Conservation (phyloP, 441 rosid species). For the Capsella rubella region DNA sequence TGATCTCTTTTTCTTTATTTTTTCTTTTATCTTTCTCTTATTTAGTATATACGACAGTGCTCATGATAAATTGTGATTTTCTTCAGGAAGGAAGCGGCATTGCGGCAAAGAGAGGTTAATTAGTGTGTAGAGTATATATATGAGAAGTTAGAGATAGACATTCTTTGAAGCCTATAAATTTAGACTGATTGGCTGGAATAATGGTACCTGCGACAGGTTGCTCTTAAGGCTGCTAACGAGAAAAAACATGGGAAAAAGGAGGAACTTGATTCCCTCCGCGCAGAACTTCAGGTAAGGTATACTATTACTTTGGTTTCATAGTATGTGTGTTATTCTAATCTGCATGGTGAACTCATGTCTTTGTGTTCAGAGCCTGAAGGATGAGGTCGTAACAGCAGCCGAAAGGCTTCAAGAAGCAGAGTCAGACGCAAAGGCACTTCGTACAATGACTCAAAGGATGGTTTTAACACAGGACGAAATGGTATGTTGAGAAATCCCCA, state of each 20-base stretch:
- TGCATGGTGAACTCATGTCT: constrained; percentile 29
- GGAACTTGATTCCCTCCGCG: constrained; percentile 68
- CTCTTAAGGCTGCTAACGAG: constrained; percentile 82
- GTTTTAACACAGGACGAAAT: constrained; percentile 93
- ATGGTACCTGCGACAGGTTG: constrained; percentile 59
- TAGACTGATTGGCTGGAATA: constrained; percentile 2
- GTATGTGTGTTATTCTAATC: constrained; percentile 26
- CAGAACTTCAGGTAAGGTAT: constrained; percentile 72
- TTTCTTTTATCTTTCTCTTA: not conserved
- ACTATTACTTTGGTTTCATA: constrained; percentile 21
- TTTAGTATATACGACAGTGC: constrained; percentile 15
- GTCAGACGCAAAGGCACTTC: constrained; percentile 77
- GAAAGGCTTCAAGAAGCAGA: constrained; percentile 83
- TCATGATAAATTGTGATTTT: constrained; percentile 7
- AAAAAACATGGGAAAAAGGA: constrained; percentile 73
- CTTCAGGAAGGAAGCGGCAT: constrained; percentile 87
- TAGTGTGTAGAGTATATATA: constrained; percentile 29
- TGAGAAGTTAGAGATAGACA: too few relatives aligned
- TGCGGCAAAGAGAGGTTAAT: constrained; percentile 93
- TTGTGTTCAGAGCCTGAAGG: constrained; percentile 67
- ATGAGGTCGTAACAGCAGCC: constrained; percentile 61
- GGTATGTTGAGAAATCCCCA: constrained; percentile 55
- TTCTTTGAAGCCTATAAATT: constrained; percentile 7
- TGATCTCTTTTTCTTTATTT: constrained; percentile 4
- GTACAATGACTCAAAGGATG: constrained; percentile 87